Conservation (phyloP, 2,329 filamentous ascomycete genomes). For the Penicillium sumatraense region DNA sequence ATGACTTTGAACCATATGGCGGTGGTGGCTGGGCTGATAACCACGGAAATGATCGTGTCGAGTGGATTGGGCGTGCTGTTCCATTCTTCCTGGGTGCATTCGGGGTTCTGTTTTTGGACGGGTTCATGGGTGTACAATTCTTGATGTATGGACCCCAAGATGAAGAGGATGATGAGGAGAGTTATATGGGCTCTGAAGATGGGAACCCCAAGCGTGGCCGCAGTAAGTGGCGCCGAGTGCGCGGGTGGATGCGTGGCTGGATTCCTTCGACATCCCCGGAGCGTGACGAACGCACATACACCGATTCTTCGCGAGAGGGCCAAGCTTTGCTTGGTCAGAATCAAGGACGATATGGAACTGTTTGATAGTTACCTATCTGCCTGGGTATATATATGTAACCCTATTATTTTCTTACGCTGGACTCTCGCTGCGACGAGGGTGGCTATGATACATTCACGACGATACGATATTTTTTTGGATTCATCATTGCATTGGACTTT, state of each 20-base stretch:
- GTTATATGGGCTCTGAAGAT: slow-evolving; percentile 38
- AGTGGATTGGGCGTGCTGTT: slow-evolving; percentile 62
- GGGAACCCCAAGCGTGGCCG: slow-evolving; percentile 41
- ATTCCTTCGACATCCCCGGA: slow-evolving; percentile 55
- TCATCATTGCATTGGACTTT: neutral
- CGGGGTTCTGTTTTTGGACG: slow-evolving; percentile 66
- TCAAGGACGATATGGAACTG: slow-evolving; percentile 38
- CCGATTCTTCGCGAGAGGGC: slow-evolving; percentile 27
- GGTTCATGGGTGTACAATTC: slow-evolving; percentile 66
- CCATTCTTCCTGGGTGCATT: slow-evolving; percentile 71
- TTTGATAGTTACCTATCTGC: slow-evolving; percentile 25
- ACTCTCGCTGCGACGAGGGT: neutral
- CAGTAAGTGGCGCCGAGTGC: slow-evolving; percentile 60
- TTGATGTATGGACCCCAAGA: slow-evolving; percentile 59
- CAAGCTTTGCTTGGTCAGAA: slow-evolving; percentile 36
- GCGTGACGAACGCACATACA: slow-evolving; percentile 26
- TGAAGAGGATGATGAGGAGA: slow-evolving; percentile 47
- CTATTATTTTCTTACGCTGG: neutral
- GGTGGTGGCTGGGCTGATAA: slow-evolving; percentile 63
- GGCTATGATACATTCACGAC: slow-evolving; percentile 9
- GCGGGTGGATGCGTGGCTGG: slow-evolving; percentile 70
- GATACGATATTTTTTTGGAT: slow-evolving; percentile 4
- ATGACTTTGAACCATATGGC: slow-evolving; percentile 59
- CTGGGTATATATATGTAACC: neutral
- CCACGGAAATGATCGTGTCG: slow-evolving; percentile 57